Percentiles rank a stretch among this genome's conserved stretches.
Conservation (phyloP, 2,329 filamentous ascomycete genomes). For the Phoma sp. region DNA sequence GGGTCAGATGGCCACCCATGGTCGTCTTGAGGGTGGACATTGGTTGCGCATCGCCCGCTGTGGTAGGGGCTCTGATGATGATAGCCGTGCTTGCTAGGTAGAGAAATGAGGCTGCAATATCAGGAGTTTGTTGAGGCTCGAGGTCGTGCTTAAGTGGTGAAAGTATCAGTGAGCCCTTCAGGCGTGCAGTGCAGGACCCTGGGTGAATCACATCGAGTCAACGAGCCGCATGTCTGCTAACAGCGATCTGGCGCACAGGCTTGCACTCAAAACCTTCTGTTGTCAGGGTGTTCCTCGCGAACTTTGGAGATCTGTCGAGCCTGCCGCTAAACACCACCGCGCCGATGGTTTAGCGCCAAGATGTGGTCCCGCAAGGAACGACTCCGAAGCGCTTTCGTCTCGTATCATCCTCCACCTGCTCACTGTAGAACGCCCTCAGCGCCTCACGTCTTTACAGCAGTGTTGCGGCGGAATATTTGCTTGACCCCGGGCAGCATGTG, state of each 20-base stretch:
- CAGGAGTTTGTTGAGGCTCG: background rate
- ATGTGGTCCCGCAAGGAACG: background rate
- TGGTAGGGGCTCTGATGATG: background rate
- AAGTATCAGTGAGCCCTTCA: background rate
- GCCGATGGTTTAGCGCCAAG: background rate
- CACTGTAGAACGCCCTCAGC: background rate
- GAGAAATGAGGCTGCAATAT: background rate
- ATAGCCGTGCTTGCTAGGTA: background rate
- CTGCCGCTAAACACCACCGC: background rate
- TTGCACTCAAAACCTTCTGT: background rate
- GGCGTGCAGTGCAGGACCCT: background rate
- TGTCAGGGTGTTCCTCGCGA: background rate
- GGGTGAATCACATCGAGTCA: background rate
- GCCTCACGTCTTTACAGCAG: background rate
- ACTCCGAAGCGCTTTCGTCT: background rate
- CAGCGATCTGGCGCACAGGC: constrained; percentile 2
- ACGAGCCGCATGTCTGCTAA: background rate
- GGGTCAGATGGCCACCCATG: constrained; percentile 28
- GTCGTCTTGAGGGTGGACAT: background rate
- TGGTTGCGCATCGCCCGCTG: background rate
- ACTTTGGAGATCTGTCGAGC: background rate
- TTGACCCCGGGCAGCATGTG: constrained; percentile 5
- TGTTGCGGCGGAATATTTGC: background rate
- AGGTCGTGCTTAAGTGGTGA: background rate
- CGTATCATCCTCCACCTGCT: background rate